A percentile compares a stretch with the other conserved stretches of the same genome.
These are phyloP conservation scores for Aspergillus asperescens DNA, from an alignment of 495 filamentous ascomycete species.

Conservation along the genomic window DNA sequence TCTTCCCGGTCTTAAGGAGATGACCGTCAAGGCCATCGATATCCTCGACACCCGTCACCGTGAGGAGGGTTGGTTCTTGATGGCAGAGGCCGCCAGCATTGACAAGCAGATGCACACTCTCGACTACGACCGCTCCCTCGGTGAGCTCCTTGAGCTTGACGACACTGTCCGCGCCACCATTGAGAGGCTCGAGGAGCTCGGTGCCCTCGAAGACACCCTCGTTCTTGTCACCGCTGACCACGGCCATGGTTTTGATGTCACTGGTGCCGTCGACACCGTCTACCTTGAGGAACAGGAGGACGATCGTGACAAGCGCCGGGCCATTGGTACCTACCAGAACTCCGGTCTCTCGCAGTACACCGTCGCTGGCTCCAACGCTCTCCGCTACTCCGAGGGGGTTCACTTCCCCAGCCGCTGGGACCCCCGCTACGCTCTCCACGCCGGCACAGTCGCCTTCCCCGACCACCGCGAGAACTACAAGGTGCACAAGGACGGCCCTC, in stretches of 20 bases:
- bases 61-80: slow-evolving; percentile 69
- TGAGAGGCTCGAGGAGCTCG: slow-evolving; percentile 50
- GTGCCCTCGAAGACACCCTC: slow-evolving; percentile 58
- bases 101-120: slow-evolving; percentile 77
- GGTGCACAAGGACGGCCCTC: slow-evolving; percentile 52
- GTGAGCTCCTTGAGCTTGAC: slow-evolving; percentile 71
- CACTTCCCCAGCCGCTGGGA: slow-evolving; percentile 73
- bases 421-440: slow-evolving; percentile 66
- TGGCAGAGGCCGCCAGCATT: slow-evolving; percentile 72
- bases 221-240: slow-evolving; percentile 71
- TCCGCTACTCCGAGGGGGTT: slow-evolving; percentile 55
- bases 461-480: slow-evolving; percentile 64
- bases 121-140: slow-evolving; percentile 74
- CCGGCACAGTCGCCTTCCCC: slow-evolving; percentile 57
- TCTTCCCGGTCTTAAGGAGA: slow-evolving; percentile 70
- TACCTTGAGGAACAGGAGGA: slow-evolving; percentile 55
- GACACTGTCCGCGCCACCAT: slow-evolving; percentile 67
- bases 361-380: slow-evolving; percentile 31
- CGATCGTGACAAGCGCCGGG: slow-evolving; percentile 59
- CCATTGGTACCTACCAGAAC: slow-evolving; percentile 61
- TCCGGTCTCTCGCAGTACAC: slow-evolving; percentile 68
- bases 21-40: slow-evolving; percentile 74
- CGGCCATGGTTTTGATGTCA: slow-evolving; percentile 70
- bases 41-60: slow-evolving; percentile 56
- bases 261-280: slow-evolving; percentile 48